Percentiles rank a stretch among this genome's conserved stretches.
Evolutionary conservation across 768 basidiomycete genomes (phyloP).

Genomic region (Russula sp.): DNA sequence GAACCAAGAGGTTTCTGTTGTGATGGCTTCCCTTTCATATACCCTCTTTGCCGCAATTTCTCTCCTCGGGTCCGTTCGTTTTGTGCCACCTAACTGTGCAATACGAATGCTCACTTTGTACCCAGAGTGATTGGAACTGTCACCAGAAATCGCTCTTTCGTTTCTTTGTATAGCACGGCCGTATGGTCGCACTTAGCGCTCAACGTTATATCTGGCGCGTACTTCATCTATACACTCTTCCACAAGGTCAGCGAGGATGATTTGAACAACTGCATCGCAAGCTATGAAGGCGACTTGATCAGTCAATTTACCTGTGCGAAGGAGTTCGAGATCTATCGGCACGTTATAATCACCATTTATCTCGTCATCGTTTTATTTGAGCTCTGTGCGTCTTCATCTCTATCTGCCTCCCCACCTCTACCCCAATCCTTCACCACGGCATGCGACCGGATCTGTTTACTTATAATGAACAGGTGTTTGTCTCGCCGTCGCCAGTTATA

Average conservation of each 20-base stretch:
- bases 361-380: slow-evolving; percentile 52
- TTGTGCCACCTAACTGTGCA: not conserved
- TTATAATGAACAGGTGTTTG: slow-evolving; percentile 43
- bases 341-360: slow-evolving; percentile 45
- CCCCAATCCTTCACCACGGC: slow-evolving; percentile 5
- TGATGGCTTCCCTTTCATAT: slow-evolving; percentile 17
- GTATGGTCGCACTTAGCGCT: slow-evolving; percentile 47
- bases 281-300: slow-evolving; percentile 34
- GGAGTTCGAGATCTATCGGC: slow-evolving; percentile 44
- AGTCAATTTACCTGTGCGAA: slow-evolving; percentile 44
- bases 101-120: not conserved
- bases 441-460: slow-evolving; percentile 5
- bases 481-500: slow-evolving; percentile 52
- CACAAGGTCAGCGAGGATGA: slow-evolving; percentile 41
- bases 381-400: slow-evolving; percentile 45
- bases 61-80: slow-evolving; percentile 26
- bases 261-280: slow-evolving; percentile 41
- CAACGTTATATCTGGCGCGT: slow-evolving; percentile 48
- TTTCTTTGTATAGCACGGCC: slow-evolving; percentile 45
- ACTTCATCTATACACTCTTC: slow-evolving; percentile 47
- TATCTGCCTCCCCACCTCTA: not conserved
- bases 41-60: slow-evolving; percentile 19
- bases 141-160: slow-evolving; percentile 42
- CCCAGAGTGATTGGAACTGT: slow-evolving; percentile 46
- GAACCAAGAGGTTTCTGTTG: slow-evolving; percentile 25